Conservation (phyloP, 345 rosid species). For the Eucalyptus marginata region DNA sequence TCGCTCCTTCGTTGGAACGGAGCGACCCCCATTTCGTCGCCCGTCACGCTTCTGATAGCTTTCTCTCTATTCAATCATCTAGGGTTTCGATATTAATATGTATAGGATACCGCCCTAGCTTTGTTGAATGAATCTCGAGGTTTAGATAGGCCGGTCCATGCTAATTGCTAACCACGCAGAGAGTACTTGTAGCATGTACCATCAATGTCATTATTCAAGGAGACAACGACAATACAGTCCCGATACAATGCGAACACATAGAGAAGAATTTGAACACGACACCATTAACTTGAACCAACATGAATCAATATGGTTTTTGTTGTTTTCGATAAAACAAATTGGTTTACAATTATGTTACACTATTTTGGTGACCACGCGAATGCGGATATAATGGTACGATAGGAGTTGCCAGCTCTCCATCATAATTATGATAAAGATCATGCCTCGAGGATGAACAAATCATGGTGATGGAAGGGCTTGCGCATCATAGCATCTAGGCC, state of each 20-base stretch:
- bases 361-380: not conserved
- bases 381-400: not conserved
- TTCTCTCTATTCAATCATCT: not conserved
- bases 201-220: not conserved
- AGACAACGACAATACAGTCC: not conserved
- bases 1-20: not conserved
- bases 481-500: not conserved
- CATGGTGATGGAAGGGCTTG: not conserved
- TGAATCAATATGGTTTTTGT: not conserved
- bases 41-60: not conserved
- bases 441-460: not conserved
- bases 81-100: not conserved
- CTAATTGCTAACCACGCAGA: not conserved
- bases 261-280: not conserved
- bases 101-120: not conserved
- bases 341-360: not conserved
- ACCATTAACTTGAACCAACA: not conserved
- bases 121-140: not conserved
- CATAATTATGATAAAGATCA: not conserved
- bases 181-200: not conserved
- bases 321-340: not conserved
- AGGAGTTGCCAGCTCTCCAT: not conserved
- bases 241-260: not conserved
- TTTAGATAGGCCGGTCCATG: not conserved
- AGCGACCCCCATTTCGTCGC: not conserved